Conservation (phyloP, 441 rosid species). For the Euphorbia schlechtendalii region DNA sequence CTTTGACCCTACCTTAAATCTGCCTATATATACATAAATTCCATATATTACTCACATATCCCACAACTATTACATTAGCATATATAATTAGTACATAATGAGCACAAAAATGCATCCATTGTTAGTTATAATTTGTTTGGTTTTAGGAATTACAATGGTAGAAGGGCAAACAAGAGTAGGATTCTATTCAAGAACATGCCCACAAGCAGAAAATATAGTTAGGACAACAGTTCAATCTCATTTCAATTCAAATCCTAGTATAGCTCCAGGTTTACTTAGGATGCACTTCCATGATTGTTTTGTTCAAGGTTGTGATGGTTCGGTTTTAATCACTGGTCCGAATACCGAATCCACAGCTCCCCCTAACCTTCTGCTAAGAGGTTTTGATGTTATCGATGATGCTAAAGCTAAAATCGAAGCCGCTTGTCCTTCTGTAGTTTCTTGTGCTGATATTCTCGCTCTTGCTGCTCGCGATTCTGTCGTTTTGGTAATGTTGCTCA, state of each 20-base stretch:
- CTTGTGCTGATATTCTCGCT: conserved; percentile 73
- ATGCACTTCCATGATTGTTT: conserved; percentile 79
- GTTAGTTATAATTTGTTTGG: not conserved
- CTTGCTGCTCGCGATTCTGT: conserved; percentile 71
- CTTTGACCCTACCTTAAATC: no score
- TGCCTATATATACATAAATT: not conserved
- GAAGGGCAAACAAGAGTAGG: conserved; percentile 43
- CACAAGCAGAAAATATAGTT: conserved; percentile 45
- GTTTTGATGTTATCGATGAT: conserved; percentile 62
- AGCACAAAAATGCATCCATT: not conserved
- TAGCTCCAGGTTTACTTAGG: conserved; percentile 61
- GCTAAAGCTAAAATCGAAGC: conserved; percentile 64
- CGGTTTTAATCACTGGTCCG: conserved; percentile 51
- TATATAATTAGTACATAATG: not conserved
- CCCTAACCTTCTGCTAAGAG: conserved; percentile 40
- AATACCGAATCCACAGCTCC: conserved; percentile 44
- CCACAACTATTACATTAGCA: not conserved
- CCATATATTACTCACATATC: not conserved
- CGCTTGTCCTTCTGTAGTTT: conserved; percentile 59
- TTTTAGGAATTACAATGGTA: conserved; percentile 17
- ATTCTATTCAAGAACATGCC: conserved; percentile 49
- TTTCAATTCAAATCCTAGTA: conserved; percentile 31
- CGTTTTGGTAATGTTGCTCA: conserved; percentile 34
- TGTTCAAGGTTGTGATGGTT: conserved; percentile 65
- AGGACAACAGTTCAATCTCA: conserved; percentile 45